phyloP scores from a whole-genome alignment of 2,329 filamentous ascomycete species.

The Aspergillus costaricaensis region DNA sequence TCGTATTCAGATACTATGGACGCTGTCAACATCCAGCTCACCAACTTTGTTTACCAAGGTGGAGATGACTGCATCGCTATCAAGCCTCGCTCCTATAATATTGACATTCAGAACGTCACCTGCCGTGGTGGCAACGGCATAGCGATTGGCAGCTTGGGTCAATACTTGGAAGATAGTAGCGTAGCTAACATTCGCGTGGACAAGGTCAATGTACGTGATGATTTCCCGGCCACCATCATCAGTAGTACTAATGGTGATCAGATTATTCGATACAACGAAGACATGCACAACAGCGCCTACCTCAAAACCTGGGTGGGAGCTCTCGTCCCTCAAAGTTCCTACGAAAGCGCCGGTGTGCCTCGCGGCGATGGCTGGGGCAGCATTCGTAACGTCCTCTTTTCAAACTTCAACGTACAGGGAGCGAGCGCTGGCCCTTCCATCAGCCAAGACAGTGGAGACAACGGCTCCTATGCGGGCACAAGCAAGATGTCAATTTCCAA shows the following conservation, averaged over 20 bases:
- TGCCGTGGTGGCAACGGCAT: constrained; percentile 58
- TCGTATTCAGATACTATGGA: constrained; percentile 55
- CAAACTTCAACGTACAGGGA: constrained; percentile 54
- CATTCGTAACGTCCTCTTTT: constrained; percentile 54
- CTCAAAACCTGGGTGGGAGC: constrained; percentile 61
- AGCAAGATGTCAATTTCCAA: constrained; percentile 55
- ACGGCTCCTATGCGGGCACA: constrained; percentile 52
- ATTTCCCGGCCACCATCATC: no score
- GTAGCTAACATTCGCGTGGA: constrained; percentile 54
- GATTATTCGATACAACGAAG: constrained; percentile 49
- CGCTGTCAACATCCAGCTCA: constrained; percentile 51
- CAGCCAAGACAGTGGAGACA: constrained; percentile 53
- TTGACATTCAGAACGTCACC: constrained; percentile 54
- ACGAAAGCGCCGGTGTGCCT: constrained; percentile 53
- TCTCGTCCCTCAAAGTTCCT: constrained; percentile 48
- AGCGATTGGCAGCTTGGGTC: constrained; percentile 56
- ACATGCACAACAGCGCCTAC: constrained; percentile 54
- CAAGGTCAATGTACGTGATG: constrained; percentile 38
- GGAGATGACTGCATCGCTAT: constrained; percentile 63
- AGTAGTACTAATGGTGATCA: constrained; percentile 9
- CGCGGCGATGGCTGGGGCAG: constrained; percentile 58
- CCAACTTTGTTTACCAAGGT: constrained; percentile 57
- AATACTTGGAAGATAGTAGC: constrained; percentile 57
- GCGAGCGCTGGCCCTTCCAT: constrained; percentile 49
- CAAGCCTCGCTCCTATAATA: constrained; percentile 65